A percentile compares a stretch with the other conserved stretches of the same genome.
Evolutionary conservation across 495 filamentous ascomycete species (phyloP).

Genomic region (Hypoxylon lenormandii): DNA sequence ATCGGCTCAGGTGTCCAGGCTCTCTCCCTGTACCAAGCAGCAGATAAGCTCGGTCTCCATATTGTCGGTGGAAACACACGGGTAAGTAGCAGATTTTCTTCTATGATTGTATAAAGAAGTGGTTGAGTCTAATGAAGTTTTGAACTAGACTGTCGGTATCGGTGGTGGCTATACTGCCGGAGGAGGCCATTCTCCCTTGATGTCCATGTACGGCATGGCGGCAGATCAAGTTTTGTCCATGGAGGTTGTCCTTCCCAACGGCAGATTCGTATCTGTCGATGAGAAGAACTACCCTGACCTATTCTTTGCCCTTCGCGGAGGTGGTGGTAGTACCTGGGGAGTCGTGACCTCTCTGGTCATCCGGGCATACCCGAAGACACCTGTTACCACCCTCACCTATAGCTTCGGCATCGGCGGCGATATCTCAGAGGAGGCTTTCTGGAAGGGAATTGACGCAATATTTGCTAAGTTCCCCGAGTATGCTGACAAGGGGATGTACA

Average conservation of each 20-base stretch:
- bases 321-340: conserved; percentile 65
- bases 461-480: conserved; percentile 57
- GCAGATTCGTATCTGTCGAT: conserved; percentile 57
- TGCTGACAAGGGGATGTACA: conserved; percentile 62
- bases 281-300: conserved; percentile 60
- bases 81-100: conserved; percentile 24
- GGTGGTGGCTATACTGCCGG: conserved; percentile 59
- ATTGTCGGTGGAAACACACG: conserved; percentile 64
- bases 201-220: conserved; percentile 58
- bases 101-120: neutral
- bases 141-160: conserved; percentile 47
- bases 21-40: conserved; percentile 62
- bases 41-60: conserved; percentile 60
- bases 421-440: conserved; percentile 60
- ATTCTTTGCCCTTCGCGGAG: conserved; percentile 68
- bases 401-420: conserved; percentile 43
- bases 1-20: conserved; percentile 70
- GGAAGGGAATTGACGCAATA: conserved; percentile 63
- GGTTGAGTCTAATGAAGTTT: conserved; percentile 8
- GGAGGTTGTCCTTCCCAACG: conserved; percentile 61
- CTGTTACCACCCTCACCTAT: conserved; percentile 56
- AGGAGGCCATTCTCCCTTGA: conserved; percentile 60
- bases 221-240: conserved; percentile 62
- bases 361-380: conserved; percentile 59
- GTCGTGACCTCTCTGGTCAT: conserved; percentile 65